phyloP scores from a whole-genome alignment of 1,284 basidiomycete species.

The Puccinia polysora region DNA sequence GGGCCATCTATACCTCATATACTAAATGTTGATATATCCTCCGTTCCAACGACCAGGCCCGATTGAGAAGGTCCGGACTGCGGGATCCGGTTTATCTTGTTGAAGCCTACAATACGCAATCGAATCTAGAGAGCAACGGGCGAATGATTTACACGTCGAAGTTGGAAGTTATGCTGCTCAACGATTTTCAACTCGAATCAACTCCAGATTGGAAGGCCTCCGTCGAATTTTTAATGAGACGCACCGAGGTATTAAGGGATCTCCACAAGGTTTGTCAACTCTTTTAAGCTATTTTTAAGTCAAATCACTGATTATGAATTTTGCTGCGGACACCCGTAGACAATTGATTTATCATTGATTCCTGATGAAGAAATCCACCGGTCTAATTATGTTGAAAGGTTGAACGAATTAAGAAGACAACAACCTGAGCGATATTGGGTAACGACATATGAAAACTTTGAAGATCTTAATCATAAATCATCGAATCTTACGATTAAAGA shows the following conservation, averaged over 20 bases:
- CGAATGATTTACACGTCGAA: slow-evolving; percentile 53
- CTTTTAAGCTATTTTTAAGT: background rate
- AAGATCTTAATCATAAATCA: slow-evolving; percentile 58
- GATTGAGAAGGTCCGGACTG: slow-evolving; percentile 57
- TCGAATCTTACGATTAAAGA: slow-evolving; percentile 55
- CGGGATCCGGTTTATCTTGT: slow-evolving; percentile 59
- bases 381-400: slow-evolving; percentile 52
- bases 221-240: slow-evolving; percentile 57
- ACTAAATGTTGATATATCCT: background rate
- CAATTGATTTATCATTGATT: slow-evolving; percentile 55
- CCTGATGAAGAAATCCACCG: slow-evolving; percentile 54
- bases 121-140: slow-evolving; percentile 47
- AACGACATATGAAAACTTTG: slow-evolving; percentile 57
- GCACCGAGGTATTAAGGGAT: slow-evolving; percentile 56
- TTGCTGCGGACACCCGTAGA: no score
- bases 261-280: slow-evolving; percentile 51
- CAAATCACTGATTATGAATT: slow-evolving; percentile 15
- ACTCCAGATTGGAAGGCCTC: slow-evolving; percentile 57
- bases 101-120: slow-evolving; percentile 57
- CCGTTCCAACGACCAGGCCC: no score
- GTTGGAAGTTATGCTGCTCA: slow-evolving; percentile 59
- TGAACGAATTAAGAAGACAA: slow-evolving; percentile 52
- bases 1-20: background rate
- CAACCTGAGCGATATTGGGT: slow-evolving; percentile 53
- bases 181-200: slow-evolving; percentile 59